phyloP scores from a whole-genome alignment of 2,329 filamentous ascomycete species.

The Pestalotiopsis fici region DNA sequence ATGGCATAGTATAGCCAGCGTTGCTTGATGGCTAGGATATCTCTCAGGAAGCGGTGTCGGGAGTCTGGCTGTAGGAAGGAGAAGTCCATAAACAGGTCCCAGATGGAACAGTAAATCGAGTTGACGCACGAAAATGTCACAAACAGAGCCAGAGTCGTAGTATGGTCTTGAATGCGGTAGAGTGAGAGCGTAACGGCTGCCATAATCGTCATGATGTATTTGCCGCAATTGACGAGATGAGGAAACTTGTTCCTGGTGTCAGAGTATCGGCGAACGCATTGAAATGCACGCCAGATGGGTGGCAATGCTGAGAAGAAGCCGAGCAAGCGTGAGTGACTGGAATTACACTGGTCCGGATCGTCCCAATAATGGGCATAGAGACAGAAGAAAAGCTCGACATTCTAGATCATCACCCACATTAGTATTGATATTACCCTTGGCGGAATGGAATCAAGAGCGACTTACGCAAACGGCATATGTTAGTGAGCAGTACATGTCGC shows the following conservation, averaged over 20 bases:
- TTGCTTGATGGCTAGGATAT: slow-evolving; percentile 77
- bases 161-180: slow-evolving; percentile 72
- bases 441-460: slow-evolving; percentile 18
- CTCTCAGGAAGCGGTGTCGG: slow-evolving; percentile 68
- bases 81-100: slow-evolving; percentile 97
- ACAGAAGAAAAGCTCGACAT: slow-evolving; percentile 92
- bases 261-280: slow-evolving; percentile 86
- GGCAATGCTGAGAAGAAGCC: slow-evolving; percentile 86
- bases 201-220: slow-evolving; percentile 84
- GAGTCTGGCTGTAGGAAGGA: slow-evolving; percentile 80
- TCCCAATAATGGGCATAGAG: slow-evolving; percentile 81
- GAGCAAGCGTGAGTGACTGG: slow-evolving; percentile 76
- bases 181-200: slow-evolving; percentile 78
- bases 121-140: slow-evolving; percentile 82
- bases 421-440: slow-evolving; percentile 8
- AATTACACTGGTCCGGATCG: slow-evolving; percentile 78
- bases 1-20: slow-evolving; percentile 84
- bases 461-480: slow-evolving; percentile 86
- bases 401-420: slow-evolving; percentile 55
- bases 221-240: slow-evolving; percentile 88
- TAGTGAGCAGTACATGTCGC: slow-evolving; percentile 95
- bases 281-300: slow-evolving; percentile 85
- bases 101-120: slow-evolving; percentile 79
- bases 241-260: slow-evolving; percentile 89
- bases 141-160: slow-evolving; percentile 67